phyloP scores from a whole-genome alignment of 1,139 yeast species.

The Suhomyces taliae region DNA sequence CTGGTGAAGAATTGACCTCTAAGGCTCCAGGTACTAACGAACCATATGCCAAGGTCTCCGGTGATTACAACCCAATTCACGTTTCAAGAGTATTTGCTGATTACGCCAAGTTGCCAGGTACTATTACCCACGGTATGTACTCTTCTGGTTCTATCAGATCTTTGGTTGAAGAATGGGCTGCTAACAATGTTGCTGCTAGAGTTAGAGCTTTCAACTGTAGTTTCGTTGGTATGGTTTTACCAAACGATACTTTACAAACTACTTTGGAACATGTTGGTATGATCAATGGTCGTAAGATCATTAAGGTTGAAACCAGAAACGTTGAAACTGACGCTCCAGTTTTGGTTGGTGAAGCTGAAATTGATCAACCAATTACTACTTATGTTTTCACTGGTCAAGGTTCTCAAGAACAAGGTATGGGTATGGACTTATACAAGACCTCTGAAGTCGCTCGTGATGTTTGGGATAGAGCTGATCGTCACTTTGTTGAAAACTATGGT shows the following conservation, averaged over 20 bases:
- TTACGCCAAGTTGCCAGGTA: constrained; percentile 93
- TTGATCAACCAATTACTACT: constrained; percentile 95
- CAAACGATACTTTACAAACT: constrained; percentile 87
- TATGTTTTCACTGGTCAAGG: constrained; percentile 99
- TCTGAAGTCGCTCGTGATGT: constrained; percentile 92
- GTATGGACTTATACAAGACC: constrained; percentile 94
- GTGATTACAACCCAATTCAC: constrained; percentile 98
- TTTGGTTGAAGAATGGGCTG: constrained; percentile 97
- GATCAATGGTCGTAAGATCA: constrained; percentile 98
- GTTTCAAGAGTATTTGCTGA: constrained; percentile 93
- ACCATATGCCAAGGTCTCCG: constrained; percentile 95
- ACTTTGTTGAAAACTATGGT: constrained; percentile 91
- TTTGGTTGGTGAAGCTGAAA: constrained; percentile 93
- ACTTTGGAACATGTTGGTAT: constrained; percentile 94
- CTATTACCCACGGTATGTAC: constrained; percentile 98
- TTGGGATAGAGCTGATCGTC: constrained; percentile 97
- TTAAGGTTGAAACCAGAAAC: constrained; percentile 87
- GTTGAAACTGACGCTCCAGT: constrained; percentile 76
- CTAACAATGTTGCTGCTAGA: constrained; percentile 92
- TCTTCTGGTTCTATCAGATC: constrained; percentile 95
- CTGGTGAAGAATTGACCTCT: constrained; percentile 69
- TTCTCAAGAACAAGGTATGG: constrained; percentile 99
- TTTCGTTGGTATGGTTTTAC: constrained; percentile 96
- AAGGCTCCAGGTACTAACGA: constrained; percentile 88
- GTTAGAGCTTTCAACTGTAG: constrained; percentile 91